A percentile compares a stretch with the other conserved stretches of the same genome.
These are phyloP conservation scores for Yamadazyma laniorum DNA, from an alignment of 805 yeast genomes.

Conservation along the genomic window DNA sequence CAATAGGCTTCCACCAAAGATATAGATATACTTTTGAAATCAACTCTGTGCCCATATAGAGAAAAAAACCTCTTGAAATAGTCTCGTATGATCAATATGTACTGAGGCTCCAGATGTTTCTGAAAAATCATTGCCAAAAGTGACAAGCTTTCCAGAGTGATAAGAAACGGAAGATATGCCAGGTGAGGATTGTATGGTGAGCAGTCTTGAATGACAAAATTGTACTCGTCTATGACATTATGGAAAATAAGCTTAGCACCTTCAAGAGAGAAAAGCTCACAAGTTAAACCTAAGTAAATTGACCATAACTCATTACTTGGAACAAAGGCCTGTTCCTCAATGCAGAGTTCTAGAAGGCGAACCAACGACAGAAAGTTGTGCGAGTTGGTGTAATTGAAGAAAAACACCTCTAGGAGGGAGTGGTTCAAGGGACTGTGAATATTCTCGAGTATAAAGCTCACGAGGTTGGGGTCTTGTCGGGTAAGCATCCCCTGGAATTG, in stretches of 20 bases:
- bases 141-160: conserved; percentile 26
- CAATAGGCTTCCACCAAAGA: conserved; percentile 33
- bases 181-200: conserved; percentile 9
- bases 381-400: conserved; percentile 5
- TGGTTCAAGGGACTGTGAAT: conserved; percentile 8
- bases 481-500: conserved; percentile 1
- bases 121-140: conserved; percentile 28
- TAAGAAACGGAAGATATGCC: conserved; percentile 29
- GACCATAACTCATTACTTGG: conserved; percentile 33
- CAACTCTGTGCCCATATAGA: conserved; percentile 25
- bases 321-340: neutral
- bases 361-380: conserved; percentile 4
- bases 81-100: conserved; percentile 28
- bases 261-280: conserved; percentile 16
- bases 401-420: conserved; percentile 11
- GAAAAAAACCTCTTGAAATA: conserved; percentile 42
- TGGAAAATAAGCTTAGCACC: conserved; percentile 36
- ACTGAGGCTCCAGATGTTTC: conserved; percentile 22
- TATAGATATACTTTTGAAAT: conserved; percentile 27
- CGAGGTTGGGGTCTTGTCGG: neutral
- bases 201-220: conserved; percentile 14
- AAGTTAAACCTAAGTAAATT: conserved; percentile 21
- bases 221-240: conserved; percentile 29
- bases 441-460: conserved; percentile 5
- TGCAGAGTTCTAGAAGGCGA: conserved; percentile 3